Conservation (phyloP, 768 basidiomycete species). For the Suillus discolor region DNA sequence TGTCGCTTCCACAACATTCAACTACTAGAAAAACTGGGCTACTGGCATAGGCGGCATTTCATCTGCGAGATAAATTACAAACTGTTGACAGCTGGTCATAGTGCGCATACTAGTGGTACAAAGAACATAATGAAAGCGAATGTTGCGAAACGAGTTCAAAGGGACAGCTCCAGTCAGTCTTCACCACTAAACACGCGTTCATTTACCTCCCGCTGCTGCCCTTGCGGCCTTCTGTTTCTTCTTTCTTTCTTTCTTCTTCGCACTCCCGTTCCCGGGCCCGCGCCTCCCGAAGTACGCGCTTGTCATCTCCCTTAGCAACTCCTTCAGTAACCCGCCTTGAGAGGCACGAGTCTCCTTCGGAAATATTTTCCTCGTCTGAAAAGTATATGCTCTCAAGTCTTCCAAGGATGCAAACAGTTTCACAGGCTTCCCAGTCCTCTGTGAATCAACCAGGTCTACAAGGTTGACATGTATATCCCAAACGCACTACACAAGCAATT, state of each 20-base stretch:
- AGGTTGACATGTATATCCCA: constrained; percentile 32
- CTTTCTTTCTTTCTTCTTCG: constrained; percentile 19
- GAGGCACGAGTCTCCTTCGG: constrained; percentile 27
- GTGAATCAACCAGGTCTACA: constrained; percentile 32
- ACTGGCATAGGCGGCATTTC: background rate
- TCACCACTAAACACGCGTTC: background rate
- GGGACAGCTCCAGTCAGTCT: background rate
- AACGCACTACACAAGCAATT: constrained; percentile 6
- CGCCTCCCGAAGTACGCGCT: constrained; percentile 20
- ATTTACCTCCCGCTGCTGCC: background rate
- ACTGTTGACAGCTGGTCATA: background rate
- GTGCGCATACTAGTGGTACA: background rate
- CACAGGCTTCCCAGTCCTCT: constrained; percentile 18
- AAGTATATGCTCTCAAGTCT: constrained; percentile 27
- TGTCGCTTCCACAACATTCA: too few species aligned
- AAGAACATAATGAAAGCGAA: background rate
- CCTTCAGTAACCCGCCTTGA: constrained; percentile 32
- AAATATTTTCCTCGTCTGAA: constrained; percentile 22
- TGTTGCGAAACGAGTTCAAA: background rate
- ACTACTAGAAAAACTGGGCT: too few species aligned
- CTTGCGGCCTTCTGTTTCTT: constrained; percentile 18
- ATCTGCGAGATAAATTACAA: background rate
- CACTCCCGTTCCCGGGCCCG: constrained; percentile 20
- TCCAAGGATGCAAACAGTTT: constrained; percentile 22
- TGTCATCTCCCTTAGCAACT: constrained; percentile 22